Conservation (phyloP, 176 grass and related monocot genomes). For the Neostapfia colusana region DNA sequence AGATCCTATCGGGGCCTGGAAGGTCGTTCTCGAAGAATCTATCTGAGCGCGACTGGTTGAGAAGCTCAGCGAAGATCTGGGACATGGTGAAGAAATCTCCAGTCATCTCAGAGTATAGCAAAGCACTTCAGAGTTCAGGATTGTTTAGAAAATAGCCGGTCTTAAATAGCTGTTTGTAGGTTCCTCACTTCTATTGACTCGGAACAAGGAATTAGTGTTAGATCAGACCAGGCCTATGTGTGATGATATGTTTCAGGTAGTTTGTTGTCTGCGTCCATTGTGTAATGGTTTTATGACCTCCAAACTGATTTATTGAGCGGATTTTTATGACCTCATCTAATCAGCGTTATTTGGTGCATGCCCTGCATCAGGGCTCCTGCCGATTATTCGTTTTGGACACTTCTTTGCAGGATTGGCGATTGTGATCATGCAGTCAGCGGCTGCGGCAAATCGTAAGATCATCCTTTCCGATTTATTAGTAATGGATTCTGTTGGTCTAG, state of each 20-base stretch:
- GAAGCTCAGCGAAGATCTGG: constrained; percentile 89
- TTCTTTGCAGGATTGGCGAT: too few species aligned
- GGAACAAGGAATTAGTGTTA: neutral
- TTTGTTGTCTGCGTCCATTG: neutral
- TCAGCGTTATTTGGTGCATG: too few species aligned
- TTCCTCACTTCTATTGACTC: neutral
- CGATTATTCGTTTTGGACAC: too few species aligned
- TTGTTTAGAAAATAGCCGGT: constrained; percentile 65
- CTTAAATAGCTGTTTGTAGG: neutral
- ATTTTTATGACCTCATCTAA: too few species aligned
- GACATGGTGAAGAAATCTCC: constrained; percentile 81
- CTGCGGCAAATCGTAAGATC: too few species aligned
- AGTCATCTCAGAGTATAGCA: constrained; percentile 69
- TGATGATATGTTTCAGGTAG: neutral
- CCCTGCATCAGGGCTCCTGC: too few species aligned
- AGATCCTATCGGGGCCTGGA: constrained; percentile 69
- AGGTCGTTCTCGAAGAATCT: constrained; percentile 71
- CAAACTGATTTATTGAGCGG: too few species aligned
- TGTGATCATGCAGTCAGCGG: too few species aligned
- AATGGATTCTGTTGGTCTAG: too few species aligned
- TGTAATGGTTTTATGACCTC: too few species aligned
- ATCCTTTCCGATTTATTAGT: too few species aligned
- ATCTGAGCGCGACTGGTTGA: constrained; percentile 82
- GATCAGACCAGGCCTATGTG: neutral
- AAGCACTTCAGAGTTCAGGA: constrained; percentile 73